These are phyloP conservation scores for Glomus cerebriforme DNA, from an alignment of 192 early-diverging fungal genomes.

Conservation along the genomic window DNA sequence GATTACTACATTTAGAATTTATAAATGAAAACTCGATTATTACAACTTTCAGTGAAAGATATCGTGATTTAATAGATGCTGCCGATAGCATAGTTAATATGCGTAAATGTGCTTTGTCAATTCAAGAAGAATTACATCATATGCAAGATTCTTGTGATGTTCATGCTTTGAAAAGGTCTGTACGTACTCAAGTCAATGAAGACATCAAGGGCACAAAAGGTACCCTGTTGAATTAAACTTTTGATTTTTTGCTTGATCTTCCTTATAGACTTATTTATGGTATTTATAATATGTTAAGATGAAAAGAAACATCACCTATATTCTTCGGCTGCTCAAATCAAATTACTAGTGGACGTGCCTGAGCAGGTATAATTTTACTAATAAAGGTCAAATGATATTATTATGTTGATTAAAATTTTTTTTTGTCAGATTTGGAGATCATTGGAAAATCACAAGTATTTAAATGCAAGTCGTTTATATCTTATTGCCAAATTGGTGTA, in stretches of 20 bases:
- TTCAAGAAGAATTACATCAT: constrained; percentile 58
- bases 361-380: constrained; percentile 65
- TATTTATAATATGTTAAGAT: constrained; percentile 41
- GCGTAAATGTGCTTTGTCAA: constrained; percentile 54
- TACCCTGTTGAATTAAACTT: constrained; percentile 13
- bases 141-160: constrained; percentile 63
- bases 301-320: constrained; percentile 61
- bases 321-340: constrained; percentile 76
- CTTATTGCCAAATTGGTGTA: constrained; percentile 70
- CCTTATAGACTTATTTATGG: background rate
- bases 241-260: background rate
- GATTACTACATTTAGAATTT: too few relatives aligned
- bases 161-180: constrained; percentile 50
- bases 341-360: constrained; percentile 81
- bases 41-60: constrained; percentile 65
- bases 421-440: constrained; percentile 75
- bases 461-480: constrained; percentile 71
- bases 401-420: background rate
- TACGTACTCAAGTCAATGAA: constrained; percentile 42
- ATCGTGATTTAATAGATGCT: constrained; percentile 83
- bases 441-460: constrained; percentile 67
- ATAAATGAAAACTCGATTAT: constrained; percentile 2
- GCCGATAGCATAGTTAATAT: constrained; percentile 79
- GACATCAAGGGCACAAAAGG: constrained; percentile 49
- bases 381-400: background rate